Base-by-base conservation (phyloP, 352 stramenopile species). In the Pythium myriotylum region DNA sequence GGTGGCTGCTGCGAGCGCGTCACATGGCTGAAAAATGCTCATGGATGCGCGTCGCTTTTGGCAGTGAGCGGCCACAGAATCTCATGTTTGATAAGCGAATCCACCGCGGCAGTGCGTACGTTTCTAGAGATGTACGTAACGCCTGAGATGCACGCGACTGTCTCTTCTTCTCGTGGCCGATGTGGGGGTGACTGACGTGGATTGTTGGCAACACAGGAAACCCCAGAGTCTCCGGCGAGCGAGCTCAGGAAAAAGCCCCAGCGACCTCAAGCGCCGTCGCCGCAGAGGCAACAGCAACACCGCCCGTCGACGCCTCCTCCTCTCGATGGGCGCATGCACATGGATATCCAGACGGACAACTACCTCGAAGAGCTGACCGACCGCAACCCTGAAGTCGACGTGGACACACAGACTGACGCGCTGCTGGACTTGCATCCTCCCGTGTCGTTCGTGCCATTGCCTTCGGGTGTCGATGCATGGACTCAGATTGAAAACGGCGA, bases 31-130 rank as follows among this genome's bases (percentile, higher is more conserved):
- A n/a, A n/a, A n/a, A n/a, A n/a, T n/a, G n/a, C n/a, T n/a, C n/a
- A n/a, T n/a, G n/a, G n/a, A n/a, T n/a, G n/a, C n/a, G n/a, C n/a
- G n/a, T 29, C 9, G 1, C 16, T 52, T 19, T 13, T 4, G 26
- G 4, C 62, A 81, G 74, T 26, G 81, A 89, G 13, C 67, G 79
- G 41, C 16, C 73, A 13, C 84, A 95, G 53, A 98, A 98, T 62
- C 94, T 98, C 62, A 98, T 98, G 94, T 98, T 85, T 50, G 92
- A 98, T 68, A 81, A 83, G 42, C 82, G 94, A n/a, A 83, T 98
- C 37, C 86, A 97, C 37, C 87, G 94, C n/a, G 92, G 94, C 9
- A 98, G 94, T 54, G 97, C 93, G 19, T 98, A 97, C 69, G 84
- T 93, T 29, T 76, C 76, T 27, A 72, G 79, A 46, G 81, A 88